Conservation (phyloP, 2,329 filamentous ascomycete species). For the Dendryphion nanum region DNA sequence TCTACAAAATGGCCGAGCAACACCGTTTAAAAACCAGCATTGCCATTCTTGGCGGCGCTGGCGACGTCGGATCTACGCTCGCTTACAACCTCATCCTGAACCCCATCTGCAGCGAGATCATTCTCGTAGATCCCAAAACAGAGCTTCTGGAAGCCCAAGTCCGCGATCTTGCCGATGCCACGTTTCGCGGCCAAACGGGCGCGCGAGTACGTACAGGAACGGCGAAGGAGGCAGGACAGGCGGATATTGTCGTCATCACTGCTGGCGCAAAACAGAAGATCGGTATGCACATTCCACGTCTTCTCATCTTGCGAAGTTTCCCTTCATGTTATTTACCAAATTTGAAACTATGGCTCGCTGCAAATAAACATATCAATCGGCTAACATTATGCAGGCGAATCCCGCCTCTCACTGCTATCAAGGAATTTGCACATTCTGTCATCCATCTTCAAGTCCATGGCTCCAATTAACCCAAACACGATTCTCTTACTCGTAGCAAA, state of each 20-base stretch:
- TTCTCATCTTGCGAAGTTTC: too few species aligned
- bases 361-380: neutral
- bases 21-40: conserved; percentile 40
- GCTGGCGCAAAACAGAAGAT: conserved; percentile 53
- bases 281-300: conserved; percentile 23
- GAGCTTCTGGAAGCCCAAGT: conserved; percentile 50
- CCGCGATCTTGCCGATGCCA: conserved; percentile 53
- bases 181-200: conserved; percentile 44
- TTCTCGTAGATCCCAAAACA: conserved; percentile 54
- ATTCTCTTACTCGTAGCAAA: conserved; percentile 55
- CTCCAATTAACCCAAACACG: conserved; percentile 47
- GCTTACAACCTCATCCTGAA: conserved; percentile 53
- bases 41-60: conserved; percentile 53
- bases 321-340: neutral
- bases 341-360: neutral
- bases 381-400: conserved; percentile 36
- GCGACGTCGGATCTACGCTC: conserved; percentile 52
- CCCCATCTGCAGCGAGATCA: conserved; percentile 51
- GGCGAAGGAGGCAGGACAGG: conserved; percentile 51
- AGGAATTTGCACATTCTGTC: conserved; percentile 51
- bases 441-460: conserved; percentile 50
- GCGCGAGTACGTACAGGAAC: conserved; percentile 47
- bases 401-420: conserved; percentile 47
- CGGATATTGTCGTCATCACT: conserved; percentile 56
- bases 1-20: conserved; percentile 17